Conservation (phyloP, 2,329 filamentous ascomycete genomes). For the Neopestalotiopsis sp. region DNA sequence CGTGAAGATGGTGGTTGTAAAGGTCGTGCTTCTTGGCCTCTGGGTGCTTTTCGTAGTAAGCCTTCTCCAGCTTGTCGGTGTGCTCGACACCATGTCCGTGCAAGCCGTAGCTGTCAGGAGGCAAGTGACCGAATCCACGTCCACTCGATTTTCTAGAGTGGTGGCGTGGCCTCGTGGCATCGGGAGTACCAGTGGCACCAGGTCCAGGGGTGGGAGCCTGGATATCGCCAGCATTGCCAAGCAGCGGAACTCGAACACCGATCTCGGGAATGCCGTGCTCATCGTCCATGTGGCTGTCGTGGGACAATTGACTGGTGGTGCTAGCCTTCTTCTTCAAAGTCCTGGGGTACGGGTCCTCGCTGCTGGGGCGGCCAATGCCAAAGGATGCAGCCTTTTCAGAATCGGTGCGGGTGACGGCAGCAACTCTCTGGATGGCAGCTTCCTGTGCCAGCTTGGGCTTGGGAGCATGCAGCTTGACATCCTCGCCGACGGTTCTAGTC, state of each 20-base stretch:
- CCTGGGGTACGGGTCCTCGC: constrained; percentile 56
- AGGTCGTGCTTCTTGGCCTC: constrained; percentile 79
- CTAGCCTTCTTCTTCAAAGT: constrained; percentile 70
- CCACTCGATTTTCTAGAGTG: constrained; percentile 77
- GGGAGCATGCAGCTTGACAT: constrained; percentile 87
- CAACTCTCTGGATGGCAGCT: constrained; percentile 83
- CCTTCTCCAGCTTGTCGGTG: constrained; percentile 84
- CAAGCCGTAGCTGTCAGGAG: constrained; percentile 90
- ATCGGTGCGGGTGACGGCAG: constrained; percentile 87
- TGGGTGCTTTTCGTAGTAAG: constrained; percentile 92
- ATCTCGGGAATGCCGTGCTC: constrained; percentile 93
- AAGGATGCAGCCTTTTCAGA: constrained; percentile 86
- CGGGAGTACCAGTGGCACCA: constrained; percentile 42
- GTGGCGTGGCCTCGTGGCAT: constrained; percentile 47
- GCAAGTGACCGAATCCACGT: constrained; percentile 65
- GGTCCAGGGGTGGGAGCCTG: constrained; percentile 89
- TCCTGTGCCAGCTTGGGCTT: constrained; percentile 83
- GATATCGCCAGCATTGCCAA: constrained; percentile 89
- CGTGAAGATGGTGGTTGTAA: constrained; percentile 58
- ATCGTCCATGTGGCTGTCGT: constrained; percentile 65
- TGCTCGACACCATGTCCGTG: constrained; percentile 83
- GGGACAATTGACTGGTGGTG: constrained; percentile 55
- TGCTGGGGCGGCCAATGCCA: constrained; percentile 75
- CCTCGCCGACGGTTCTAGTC: constrained; percentile 78
- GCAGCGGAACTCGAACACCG: constrained; percentile 91